These are phyloP conservation scores for Musa itinerans DNA, from an alignment of 176 grass and related monocot genomes.

Conservation along the genomic window DNA sequence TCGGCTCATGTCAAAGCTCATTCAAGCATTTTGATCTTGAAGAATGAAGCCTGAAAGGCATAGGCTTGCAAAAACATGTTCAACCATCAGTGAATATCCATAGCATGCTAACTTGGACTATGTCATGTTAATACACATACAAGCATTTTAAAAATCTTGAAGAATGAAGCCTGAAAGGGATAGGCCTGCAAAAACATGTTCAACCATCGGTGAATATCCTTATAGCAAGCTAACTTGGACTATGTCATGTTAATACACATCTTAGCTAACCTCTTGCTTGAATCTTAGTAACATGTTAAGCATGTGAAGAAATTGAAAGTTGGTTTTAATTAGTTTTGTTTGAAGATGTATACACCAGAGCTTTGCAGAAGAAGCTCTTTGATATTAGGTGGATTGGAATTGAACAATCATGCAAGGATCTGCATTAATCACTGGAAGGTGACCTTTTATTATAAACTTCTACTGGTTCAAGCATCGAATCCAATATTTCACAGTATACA, in stretches of 20 bases:
- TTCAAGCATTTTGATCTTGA: neutral
- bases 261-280: neutral
- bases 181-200: neutral
- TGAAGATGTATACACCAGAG: neutral
- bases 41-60: neutral
- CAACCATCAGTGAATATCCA: neutral
- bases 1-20: neutral
- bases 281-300: neutral
- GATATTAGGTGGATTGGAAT: neutral
- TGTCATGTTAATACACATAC: neutral
- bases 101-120: neutral
- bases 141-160: too few species aligned
- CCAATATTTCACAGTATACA: neutral
- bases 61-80: neutral
- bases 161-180: neutral
- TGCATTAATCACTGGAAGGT: neutral
- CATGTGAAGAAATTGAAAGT: neutral
- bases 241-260: neutral
- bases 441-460: too few species aligned
- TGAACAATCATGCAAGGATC: neutral
- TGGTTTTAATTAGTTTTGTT: neutral
- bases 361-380: neutral
- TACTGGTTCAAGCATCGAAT: too few species aligned
- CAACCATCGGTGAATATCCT: neutral
- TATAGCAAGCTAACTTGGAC: neutral